A percentile compares a stretch with the other conserved stretches of the same genome.
These are phyloP conservation scores for Neofusicoccum parvum DNA, from an alignment of 2,329 filamentous ascomycete genomes.

Conservation along the genomic window DNA sequence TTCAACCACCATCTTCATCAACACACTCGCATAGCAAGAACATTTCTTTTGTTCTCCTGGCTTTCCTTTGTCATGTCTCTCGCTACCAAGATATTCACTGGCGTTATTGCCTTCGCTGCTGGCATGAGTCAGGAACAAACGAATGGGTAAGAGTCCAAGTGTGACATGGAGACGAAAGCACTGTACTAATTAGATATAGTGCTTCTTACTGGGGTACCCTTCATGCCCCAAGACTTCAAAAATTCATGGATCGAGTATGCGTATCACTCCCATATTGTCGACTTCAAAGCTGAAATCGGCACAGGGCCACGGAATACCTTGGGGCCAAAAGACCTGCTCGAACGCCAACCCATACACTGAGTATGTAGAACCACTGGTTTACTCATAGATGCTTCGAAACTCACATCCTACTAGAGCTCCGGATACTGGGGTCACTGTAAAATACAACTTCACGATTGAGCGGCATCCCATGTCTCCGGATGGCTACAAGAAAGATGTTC, in stretches of 20 bases:
- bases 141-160: neutral
- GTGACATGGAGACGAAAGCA: neutral
- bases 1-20: no score
- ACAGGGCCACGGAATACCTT: neutral
- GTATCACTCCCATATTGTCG: no score
- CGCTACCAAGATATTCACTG: neutral
- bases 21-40: no score
- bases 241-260: neutral
- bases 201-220: neutral
- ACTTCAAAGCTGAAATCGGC: no score
- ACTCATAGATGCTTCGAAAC: no score
- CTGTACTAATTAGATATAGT: neutral
- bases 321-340: neutral
- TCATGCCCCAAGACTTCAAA: neutral
- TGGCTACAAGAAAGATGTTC: slow-evolving; percentile 31
- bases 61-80: neutral
- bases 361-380: no score
- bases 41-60: no score
- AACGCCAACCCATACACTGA: slow-evolving; percentile 13
- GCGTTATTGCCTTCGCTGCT: neutral
- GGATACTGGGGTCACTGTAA: neutral
- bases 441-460: slow-evolving; percentile 23
- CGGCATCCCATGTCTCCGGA: slow-evolving; percentile 26
- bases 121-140: neutral
- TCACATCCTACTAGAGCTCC: neutral